phyloP scores from a whole-genome alignment of 208 protist genomes.

The Trypanosoma melophagium region DNA sequence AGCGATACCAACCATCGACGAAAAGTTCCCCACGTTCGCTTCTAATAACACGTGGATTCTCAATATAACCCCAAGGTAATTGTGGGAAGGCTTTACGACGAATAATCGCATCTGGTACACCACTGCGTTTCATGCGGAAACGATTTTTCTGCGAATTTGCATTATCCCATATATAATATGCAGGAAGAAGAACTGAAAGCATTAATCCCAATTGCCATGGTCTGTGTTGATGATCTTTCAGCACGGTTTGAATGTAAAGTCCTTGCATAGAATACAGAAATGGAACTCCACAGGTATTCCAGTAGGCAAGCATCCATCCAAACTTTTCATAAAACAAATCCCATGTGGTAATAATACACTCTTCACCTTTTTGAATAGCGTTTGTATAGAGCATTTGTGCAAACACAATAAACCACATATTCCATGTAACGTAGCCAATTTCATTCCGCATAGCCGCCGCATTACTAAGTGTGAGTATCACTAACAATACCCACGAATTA shows the following conservation, averaged over 20 bases:
- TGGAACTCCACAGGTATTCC: slow-evolving; percentile 95
- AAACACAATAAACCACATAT: slow-evolving; percentile 93
- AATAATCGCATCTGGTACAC: slow-evolving; percentile 71
- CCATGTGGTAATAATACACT: slow-evolving; percentile 94
- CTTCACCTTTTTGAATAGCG: slow-evolving; percentile 93
- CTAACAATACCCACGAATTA: slow-evolving; percentile 94
- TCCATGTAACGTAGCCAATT: slow-evolving; percentile 73
- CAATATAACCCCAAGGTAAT: slow-evolving; percentile 89
- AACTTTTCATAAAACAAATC: slow-evolving; percentile 96
- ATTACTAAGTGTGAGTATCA: slow-evolving; percentile 89
- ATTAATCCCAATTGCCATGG: slow-evolving; percentile 73
- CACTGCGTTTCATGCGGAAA: slow-evolving; percentile 88
- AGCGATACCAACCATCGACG: slow-evolving; percentile 92
- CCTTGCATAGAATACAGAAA: slow-evolving; percentile 94
- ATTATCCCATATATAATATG: slow-evolving; percentile 95
- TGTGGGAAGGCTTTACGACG: slow-evolving; percentile 89
- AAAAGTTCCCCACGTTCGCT: slow-evolving; percentile 87
- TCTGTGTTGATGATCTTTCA: slow-evolving; percentile 60
- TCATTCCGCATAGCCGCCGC: slow-evolving; percentile 86
- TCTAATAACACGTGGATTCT: slow-evolving; percentile 90
- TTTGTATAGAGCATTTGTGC: slow-evolving; percentile 94
- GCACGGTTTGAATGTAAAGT: slow-evolving; percentile 85
- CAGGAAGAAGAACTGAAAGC: slow-evolving; percentile 52
- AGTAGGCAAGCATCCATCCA: slow-evolving; percentile 94
- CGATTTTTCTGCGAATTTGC: slow-evolving; percentile 94